Percentiles rank a stretch among this genome's conserved stretches.
Conservation (phyloP, 495 filamentous ascomycete genomes). For the Aspergillus campestris region DNA sequence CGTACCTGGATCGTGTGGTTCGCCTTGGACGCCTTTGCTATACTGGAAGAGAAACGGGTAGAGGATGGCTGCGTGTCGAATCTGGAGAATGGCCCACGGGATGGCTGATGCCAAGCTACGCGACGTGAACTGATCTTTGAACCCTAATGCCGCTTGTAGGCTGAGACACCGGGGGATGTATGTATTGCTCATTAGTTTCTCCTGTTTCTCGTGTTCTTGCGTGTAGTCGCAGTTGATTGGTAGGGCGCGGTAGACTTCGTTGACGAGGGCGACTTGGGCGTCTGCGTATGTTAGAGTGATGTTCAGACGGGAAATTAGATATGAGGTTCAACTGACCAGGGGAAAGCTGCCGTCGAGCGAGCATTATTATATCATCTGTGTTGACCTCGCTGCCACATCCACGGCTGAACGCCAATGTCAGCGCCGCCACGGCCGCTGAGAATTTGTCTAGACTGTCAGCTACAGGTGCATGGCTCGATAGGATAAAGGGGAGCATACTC, state of each 20-base stretch:
- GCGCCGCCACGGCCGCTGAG: slow-evolving; percentile 46
- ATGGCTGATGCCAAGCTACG: slow-evolving; percentile 59
- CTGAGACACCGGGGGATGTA: slow-evolving; percentile 62
- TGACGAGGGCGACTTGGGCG: slow-evolving; percentile 45
- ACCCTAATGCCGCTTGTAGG: slow-evolving; percentile 61
- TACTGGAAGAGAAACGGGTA: slow-evolving; percentile 53
- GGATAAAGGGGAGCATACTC: slow-evolving; percentile 18
- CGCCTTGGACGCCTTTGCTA: slow-evolving; percentile 37
- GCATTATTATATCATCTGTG: slow-evolving; percentile 68
- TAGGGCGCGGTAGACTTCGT: slow-evolving; percentile 57
- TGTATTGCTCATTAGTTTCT: slow-evolving; percentile 59
- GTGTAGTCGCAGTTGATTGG: slow-evolving; percentile 66
- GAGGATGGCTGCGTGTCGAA: slow-evolving; percentile 60
- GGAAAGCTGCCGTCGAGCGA: slow-evolving; percentile 44
- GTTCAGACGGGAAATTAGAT: not conserved
- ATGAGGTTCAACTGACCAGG: slow-evolving; percentile 32
- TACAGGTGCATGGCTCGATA: slow-evolving; percentile 5
- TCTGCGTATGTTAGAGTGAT: slow-evolving; percentile 11
- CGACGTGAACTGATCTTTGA: slow-evolving; percentile 47
- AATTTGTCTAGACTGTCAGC: slow-evolving; percentile 30
- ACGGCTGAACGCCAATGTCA: slow-evolving; percentile 52
- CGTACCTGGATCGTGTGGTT: slow-evolving; percentile 58
- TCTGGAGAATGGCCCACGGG: slow-evolving; percentile 63
- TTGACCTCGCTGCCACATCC: slow-evolving; percentile 47
- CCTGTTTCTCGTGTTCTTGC: slow-evolving; percentile 57